Conservation (phyloP, 441 rosid genomes). For the Geranium incanum region DNA sequence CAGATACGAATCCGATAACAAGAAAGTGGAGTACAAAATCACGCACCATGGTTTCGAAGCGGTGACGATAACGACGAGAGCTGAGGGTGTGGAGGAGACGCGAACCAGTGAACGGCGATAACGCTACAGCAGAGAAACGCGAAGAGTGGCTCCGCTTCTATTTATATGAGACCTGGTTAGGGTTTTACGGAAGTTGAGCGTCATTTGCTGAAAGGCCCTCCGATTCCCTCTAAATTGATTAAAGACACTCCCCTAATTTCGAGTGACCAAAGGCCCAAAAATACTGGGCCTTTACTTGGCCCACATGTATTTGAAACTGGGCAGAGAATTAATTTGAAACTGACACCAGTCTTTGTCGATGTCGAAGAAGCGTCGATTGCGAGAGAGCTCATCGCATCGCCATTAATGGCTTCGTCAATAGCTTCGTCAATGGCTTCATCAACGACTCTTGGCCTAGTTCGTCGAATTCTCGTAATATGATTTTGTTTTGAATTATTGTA, state of each 20-base stretch:
- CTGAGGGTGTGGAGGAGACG: no score
- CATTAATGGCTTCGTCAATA: not conserved
- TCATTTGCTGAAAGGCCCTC: no score
- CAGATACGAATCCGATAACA: not conserved
- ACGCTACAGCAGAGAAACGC: no score
- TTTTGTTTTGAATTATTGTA: no score
- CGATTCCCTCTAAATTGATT: no score
- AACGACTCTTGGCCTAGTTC: not conserved
- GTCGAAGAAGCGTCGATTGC: not conserved
- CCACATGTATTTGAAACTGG: not conserved
- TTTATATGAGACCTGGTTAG: no score
- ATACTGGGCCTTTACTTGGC: not conserved
- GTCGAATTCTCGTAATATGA: no score
- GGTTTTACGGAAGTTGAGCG: no score
- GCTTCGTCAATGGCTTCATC: not conserved
- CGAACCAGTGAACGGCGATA: no score
- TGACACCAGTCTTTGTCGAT: not conserved
- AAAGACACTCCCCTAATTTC: no score
- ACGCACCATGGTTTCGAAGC: conserved; percentile 31
- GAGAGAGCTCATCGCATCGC: not conserved
- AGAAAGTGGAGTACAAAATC: not conserved
- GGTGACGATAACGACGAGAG: not conserved
- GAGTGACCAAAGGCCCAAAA: not conserved
- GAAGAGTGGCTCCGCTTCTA: no score
- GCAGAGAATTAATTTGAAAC: no score